These are phyloP conservation scores for Spencermartinsiella ligniputridi DNA, from an alignment of 1,139 yeast genomes.

Conservation along the genomic window DNA sequence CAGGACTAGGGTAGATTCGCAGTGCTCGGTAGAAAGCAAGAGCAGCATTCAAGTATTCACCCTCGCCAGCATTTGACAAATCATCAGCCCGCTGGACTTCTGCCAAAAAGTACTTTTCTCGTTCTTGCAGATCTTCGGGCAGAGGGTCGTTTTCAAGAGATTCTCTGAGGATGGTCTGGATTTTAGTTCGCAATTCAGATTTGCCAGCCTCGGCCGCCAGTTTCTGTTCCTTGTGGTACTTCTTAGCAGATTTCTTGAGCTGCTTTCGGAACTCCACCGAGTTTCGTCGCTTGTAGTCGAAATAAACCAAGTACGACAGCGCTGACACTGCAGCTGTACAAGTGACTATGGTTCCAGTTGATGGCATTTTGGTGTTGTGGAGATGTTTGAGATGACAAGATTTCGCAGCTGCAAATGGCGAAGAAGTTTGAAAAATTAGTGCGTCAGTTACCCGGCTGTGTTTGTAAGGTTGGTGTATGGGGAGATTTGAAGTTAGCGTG, in stretches of 20 bases:
- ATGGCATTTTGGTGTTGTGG: conserved; percentile 18
- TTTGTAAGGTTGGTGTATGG: too few relatives aligned
- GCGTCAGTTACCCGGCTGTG: too few relatives aligned
- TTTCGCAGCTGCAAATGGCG: too few relatives aligned
- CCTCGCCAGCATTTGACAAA: conserved; percentile 27
- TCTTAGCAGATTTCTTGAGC: conserved; percentile 55
- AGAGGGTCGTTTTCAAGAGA: conserved; percentile 69
- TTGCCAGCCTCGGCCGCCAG: conserved; percentile 57
- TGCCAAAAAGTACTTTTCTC: conserved; percentile 72
- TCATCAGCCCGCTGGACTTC: conserved; percentile 81
- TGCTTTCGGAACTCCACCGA: conserved; percentile 75
- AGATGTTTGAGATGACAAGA: not conserved
- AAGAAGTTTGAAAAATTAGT: too few relatives aligned
- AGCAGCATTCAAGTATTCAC: conserved; percentile 60
- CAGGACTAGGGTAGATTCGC: conserved; percentile 90
- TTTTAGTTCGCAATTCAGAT: conserved; percentile 50
- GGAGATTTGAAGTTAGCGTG: too few relatives aligned
- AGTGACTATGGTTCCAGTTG: conserved; percentile 30
- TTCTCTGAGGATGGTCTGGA: conserved; percentile 57
- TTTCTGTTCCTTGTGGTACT: conserved; percentile 53
- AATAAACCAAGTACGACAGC: conserved; percentile 78
- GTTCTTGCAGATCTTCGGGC: conserved; percentile 66
- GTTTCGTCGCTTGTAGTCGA: conserved; percentile 87
- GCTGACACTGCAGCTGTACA: conserved; percentile 33
- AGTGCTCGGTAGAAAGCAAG: conserved; percentile 92